Percentiles rank a stretch among this genome's conserved stretches.
Conservation (phyloP, 306 rosid species). For the Luffa acutangula region DNA sequence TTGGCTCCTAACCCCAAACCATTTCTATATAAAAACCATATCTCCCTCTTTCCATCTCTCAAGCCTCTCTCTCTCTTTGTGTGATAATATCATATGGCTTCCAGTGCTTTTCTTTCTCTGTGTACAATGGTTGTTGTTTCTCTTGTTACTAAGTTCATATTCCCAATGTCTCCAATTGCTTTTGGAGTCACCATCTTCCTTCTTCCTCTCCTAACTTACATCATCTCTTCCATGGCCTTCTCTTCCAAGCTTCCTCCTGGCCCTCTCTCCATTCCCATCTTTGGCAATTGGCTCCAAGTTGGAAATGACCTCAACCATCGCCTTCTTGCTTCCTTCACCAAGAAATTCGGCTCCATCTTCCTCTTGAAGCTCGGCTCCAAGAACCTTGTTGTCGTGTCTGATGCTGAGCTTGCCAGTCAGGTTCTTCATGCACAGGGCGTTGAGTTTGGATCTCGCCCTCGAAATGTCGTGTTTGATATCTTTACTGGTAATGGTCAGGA, state of each 20-base stretch:
- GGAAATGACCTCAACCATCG: conserved; percentile 79
- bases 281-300: conserved; percentile 80
- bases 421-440: conserved; percentile 72
- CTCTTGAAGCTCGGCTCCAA: conserved; percentile 66
- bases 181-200: not conserved
- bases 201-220: conserved; percentile 7
- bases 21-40: not conserved
- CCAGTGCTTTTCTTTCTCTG: not conserved
- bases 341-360: conserved; percentile 43
- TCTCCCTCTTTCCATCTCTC: not conserved
- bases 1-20: not conserved
- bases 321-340: conserved; percentile 44
- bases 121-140: not conserved
- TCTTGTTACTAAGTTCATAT: conserved; percentile 10
- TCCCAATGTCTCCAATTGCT: not conserved
- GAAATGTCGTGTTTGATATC: conserved; percentile 65
- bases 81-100: not conserved
- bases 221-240: conserved; percentile 7
- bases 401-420: conserved; percentile 49
- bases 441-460: conserved; percentile 62
- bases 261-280: conserved; percentile 53
- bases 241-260: conserved; percentile 48
- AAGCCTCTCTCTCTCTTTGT: not conserved
- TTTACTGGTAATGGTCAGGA: conserved; percentile 78
- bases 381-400: conserved; percentile 52